A percentile compares a stretch with the other conserved stretches of the same genome.
These are phyloP conservation scores for Xylaria acuta DNA, from an alignment of 495 filamentous ascomycete genomes.

Conservation along the genomic window DNA sequence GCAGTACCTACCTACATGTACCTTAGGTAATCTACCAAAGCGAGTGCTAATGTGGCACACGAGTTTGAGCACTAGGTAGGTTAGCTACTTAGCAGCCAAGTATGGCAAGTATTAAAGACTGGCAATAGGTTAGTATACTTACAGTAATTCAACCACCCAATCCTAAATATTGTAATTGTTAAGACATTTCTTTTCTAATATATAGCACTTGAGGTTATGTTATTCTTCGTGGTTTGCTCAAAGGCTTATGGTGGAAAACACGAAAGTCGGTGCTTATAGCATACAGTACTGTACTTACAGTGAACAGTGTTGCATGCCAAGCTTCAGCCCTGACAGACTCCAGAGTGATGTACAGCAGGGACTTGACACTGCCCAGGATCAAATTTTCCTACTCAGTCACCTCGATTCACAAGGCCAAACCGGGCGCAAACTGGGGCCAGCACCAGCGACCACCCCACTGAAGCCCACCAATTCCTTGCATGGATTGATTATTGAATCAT, in stretches of 20 bases:
- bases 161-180: no score
- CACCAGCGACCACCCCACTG: neutral
- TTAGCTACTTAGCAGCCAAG: no score
- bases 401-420: neutral
- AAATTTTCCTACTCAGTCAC: slow-evolving; percentile 17
- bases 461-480: slow-evolving; percentile 16
- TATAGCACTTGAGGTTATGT: no score
- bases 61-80: no score
- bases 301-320: slow-evolving; percentile 17
- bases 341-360: slow-evolving; percentile 19
- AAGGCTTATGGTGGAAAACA: no score
- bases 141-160: no score
- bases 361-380: neutral
- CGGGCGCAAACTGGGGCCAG: neutral
- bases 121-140: no score
- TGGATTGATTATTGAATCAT: slow-evolving; percentile 19
- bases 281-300: neutral
- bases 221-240: no score
- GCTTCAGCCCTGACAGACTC: slow-evolving; percentile 16
- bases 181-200: no score
- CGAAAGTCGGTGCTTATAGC: neutral
- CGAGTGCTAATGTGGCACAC: neutral
- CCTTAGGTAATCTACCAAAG: no score
- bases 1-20: no score
- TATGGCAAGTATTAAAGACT: no score